phyloP scores from a whole-genome alignment of 257 asterid genomes.

The Solanum medicagineum region DNA sequence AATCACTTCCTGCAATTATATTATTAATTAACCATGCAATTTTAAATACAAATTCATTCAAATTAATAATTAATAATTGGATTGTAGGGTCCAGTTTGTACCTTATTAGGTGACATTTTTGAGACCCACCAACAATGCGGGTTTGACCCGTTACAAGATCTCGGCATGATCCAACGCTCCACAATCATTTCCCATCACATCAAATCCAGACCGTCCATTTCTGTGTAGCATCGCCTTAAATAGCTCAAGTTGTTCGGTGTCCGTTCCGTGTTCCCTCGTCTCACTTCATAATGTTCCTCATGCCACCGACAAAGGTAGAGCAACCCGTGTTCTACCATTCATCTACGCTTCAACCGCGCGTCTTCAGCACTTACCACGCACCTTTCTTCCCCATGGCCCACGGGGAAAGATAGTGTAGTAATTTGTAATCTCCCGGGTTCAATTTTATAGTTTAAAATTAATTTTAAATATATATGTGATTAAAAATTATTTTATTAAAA shows the following conservation, averaged over 20 bases:
- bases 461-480: no score
- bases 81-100: neutral
- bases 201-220: slow-evolving; percentile 10
- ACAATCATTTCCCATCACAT: neutral
- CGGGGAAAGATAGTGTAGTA: no score
- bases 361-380: neutral
- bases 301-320: neutral
- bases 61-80: no score
- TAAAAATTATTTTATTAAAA: no score
- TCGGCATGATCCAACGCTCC: slow-evolving; percentile 7
- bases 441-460: no score
- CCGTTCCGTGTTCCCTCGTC: slow-evolving; percentile 15
- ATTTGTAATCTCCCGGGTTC: no score
- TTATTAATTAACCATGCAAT: no score
- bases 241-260: slow-evolving; percentile 28
- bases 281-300: neutral
- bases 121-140: neutral
- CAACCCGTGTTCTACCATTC: neutral
- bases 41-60: no score
- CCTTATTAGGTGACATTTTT: neutral
- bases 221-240: slow-evolving; percentile 20
- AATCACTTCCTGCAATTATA: no score
- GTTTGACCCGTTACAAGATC: neutral
- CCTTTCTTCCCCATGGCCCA: no score
- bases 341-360: neutral